Evolutionary conservation across 805 yeast genomes (phyloP).

Genomic region (Metschnikowia continentalis): DNA sequence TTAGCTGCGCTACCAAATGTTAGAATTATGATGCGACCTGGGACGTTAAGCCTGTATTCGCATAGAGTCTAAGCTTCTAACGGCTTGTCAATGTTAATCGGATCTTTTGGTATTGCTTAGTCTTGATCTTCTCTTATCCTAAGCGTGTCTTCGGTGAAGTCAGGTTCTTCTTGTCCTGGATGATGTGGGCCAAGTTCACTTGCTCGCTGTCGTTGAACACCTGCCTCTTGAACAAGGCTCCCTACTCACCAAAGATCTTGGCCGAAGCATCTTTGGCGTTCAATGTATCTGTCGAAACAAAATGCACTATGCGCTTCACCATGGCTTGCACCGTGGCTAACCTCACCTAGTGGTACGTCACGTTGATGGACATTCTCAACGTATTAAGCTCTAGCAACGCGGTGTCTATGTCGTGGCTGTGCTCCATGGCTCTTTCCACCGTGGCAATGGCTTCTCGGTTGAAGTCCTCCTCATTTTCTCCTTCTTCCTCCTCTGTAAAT

Average conservation of each 20-base stretch:
- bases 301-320: conserved; percentile 63
- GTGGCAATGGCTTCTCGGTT: conserved; percentile 90
- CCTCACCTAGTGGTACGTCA: conserved; percentile 88
- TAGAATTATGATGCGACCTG: too few relatives aligned
- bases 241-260: conserved; percentile 79
- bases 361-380: conserved; percentile 95
- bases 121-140: too few relatives aligned
- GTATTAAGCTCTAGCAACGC: conserved; percentile 91
- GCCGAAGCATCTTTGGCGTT: conserved; percentile 71
- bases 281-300: conserved; percentile 71
- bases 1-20: too few relatives aligned
- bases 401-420: conserved; percentile 89
- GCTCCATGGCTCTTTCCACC: conserved; percentile 84
- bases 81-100: too few relatives aligned
- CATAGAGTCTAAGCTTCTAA: too few relatives aligned
- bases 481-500: conserved; percentile 32
- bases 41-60: too few relatives aligned
- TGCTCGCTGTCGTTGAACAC: conserved; percentile 79
- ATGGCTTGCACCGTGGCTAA: conserved; percentile 74
- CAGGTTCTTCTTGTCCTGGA: conserved; percentile 22
- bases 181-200: conserved; percentile 56
- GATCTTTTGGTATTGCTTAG: too few relatives aligned
- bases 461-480: conserved; percentile 62
- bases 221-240: conserved; percentile 74
- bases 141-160: too few relatives aligned